Evolutionary conservation across 192 early-diverging fungal genomes (phyloP).

Genomic region (Borealophlyctis nickersoniae): DNA sequence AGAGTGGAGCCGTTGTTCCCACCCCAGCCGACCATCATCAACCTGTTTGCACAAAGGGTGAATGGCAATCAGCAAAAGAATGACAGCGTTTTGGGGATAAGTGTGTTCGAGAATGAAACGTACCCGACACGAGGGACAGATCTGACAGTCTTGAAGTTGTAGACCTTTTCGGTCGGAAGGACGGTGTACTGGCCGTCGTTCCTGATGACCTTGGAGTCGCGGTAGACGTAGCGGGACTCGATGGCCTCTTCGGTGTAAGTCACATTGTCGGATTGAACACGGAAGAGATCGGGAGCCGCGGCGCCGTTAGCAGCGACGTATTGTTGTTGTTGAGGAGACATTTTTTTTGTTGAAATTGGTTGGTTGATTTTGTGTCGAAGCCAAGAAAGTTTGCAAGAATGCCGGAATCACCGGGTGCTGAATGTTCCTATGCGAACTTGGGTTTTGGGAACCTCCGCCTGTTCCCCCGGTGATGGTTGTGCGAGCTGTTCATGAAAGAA

Average conservation of each 20-base stretch:
- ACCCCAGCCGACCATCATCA: conserved; percentile 99
- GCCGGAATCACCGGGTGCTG: conserved; percentile 31
- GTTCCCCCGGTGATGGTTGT: conserved; percentile 77
- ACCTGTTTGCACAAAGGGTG: conserved; percentile 44
- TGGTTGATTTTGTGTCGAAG: background rate
- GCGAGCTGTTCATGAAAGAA: too few species aligned
- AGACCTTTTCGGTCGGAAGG: conserved; percentile 81
- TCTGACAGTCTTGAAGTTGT: conserved; percentile 85
- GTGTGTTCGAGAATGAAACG: conserved; percentile 21
- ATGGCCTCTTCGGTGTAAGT: conserved; percentile 78
- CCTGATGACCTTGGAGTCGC: conserved; percentile 76
- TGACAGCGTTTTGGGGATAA: conserved; percentile 15
- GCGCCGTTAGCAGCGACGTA: conserved; percentile 21
- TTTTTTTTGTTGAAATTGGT: too few species aligned
- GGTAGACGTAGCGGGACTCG: conserved; percentile 83
- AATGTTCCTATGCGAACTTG: conserved; percentile 28
- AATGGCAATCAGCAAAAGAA: background rate
- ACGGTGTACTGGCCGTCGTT: conserved; percentile 67
- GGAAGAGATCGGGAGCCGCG: conserved; percentile 48
- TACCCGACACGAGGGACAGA: conserved; percentile 81
- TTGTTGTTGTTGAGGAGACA: conserved; percentile 16
- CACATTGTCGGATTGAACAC: conserved; percentile 87
- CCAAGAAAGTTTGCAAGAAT: conserved; percentile 6
- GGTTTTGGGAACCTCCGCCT: conserved; percentile 69
- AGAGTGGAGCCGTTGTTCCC: conserved; percentile 99